phyloP scores from a whole-genome alignment of 75 land plant genomes.

The Cunninghamia lanceolata region DNA sequence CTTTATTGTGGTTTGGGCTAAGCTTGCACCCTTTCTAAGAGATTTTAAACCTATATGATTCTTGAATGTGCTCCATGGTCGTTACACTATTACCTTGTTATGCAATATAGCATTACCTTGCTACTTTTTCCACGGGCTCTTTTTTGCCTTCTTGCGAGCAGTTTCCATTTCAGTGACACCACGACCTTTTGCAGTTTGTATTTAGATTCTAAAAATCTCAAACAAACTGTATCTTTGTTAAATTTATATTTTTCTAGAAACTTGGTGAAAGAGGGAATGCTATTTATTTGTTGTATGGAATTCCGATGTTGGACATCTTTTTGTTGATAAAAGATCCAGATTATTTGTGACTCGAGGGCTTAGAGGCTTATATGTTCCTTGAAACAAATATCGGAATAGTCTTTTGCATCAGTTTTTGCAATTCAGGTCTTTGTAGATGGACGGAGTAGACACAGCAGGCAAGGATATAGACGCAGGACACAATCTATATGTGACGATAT shows the following conservation, averaged over 20 bases:
- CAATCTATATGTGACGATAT: neutral
- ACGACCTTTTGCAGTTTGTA: neutral
- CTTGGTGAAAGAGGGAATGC: neutral
- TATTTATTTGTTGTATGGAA: neutral
- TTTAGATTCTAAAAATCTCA: neutral
- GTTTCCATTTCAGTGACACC: neutral
- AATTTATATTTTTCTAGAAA: neutral
- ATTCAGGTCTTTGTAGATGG: conserved; percentile 7
- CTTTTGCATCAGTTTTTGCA: neutral
- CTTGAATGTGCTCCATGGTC: neutral
- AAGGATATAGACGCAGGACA: neutral
- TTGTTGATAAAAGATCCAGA: neutral
- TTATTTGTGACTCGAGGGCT: neutral
- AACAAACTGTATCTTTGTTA: neutral
- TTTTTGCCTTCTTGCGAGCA: neutral
- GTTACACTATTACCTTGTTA: no score
- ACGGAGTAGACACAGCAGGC: neutral
- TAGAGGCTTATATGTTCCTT: neutral
- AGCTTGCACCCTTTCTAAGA: neutral
- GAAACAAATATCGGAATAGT: neutral
- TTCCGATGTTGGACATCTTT: neutral
- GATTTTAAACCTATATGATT: neutral
- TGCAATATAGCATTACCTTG: no score
- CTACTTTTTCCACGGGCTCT: neutral
- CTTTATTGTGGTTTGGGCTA: neutral